A percentile compares a stretch with the other conserved stretches of the same genome.
phyloP scores from a whole-genome alignment of 1,139 yeast species.

The Wickerhamomyces sp. region DNA sequence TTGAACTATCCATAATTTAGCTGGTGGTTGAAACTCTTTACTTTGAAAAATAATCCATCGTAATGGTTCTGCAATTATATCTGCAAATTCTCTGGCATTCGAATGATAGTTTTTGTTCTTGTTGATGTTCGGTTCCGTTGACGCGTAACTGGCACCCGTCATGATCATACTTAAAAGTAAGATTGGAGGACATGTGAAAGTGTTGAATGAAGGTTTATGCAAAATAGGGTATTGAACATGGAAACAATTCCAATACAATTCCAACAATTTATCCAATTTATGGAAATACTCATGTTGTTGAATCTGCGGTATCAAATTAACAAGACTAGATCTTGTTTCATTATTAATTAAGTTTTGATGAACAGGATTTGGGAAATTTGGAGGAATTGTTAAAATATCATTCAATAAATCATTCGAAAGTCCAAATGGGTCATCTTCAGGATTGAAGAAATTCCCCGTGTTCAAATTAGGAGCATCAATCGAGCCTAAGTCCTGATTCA shows the following conservation, averaged over 20 bases:
- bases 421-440: slow-evolving; percentile 25
- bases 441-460: slow-evolving; percentile 21
- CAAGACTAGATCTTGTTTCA: slow-evolving; percentile 17
- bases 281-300: slow-evolving; percentile 18
- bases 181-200: slow-evolving; percentile 46
- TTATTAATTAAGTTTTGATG: slow-evolving; percentile 22
- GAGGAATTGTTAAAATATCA: slow-evolving; percentile 22
- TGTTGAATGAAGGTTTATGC: slow-evolving; percentile 60
- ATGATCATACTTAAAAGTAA: slow-evolving; percentile 51
- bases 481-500: slow-evolving; percentile 5
- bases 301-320: slow-evolving; percentile 25
- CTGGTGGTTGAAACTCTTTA: slow-evolving; percentile 52
- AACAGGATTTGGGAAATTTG: slow-evolving; percentile 23
- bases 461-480: slow-evolving; percentile 16
- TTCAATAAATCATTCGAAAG: slow-evolving; percentile 21
- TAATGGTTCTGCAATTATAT: slow-evolving; percentile 53
- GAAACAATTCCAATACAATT: slow-evolving; percentile 50
- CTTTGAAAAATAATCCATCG: slow-evolving; percentile 58
- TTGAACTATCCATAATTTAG: slow-evolving; percentile 63
- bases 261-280: slow-evolving; percentile 26
- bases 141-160: slow-evolving; percentile 43
- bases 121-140: slow-evolving; percentile 22
- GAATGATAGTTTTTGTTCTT: slow-evolving; percentile 12
- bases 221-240: slow-evolving; percentile 60
- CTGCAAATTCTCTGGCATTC: slow-evolving; percentile 32